Base-by-base conservation (phyloP, 768 basidiomycete species). In the Trametes sanguinea region DNA sequence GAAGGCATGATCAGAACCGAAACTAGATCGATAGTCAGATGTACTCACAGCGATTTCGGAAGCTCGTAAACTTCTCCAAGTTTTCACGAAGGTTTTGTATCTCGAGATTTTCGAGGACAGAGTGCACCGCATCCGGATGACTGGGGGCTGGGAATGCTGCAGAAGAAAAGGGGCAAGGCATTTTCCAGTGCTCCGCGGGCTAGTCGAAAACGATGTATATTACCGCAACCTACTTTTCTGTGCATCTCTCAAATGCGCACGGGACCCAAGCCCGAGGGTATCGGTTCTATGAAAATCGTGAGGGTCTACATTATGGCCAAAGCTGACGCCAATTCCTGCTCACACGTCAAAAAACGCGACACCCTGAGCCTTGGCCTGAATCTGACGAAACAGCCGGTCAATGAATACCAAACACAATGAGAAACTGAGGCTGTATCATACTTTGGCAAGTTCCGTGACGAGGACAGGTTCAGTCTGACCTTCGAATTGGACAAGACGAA, bases 371-470 rank as follows among this genome's bases (percentile, higher is more conserved):
- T 90, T 95, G 62, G 86, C 82, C 68, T 85, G 77, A 63, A 95
- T 89, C 92, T 94, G 66, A 48, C 14, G 17, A 58, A 45, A 48
- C 52, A 39, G 46, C 44, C 27, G 43, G 30, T 35, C 45, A 50
- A 52, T 42, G 54, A 55, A 22, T 22, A 22, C 22, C 17, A 29
- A 33, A 32, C 40, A 16, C 62, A 46, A 44, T 35, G 54, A 60
- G 6, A 45, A 29, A 62, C 37, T 46, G 47, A 42, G 47, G 4
- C 5, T 37, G 30, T 17, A 32, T 11, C 11, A 30, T 54, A 89
- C 90, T 87, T 96, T 97, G 67, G 95, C 88, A 16, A 90, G 76
- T 75, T 97, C 95, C 13, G 93, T 85, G 77, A 94, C 88, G 88
- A 85, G 89, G 54, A 88, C 82, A 2, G 92, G 88, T 8, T 77